These are phyloP conservation scores for Orychophragmus violaceus DNA, from an alignment of 345 rosid genomes.

Conservation along the genomic window DNA sequence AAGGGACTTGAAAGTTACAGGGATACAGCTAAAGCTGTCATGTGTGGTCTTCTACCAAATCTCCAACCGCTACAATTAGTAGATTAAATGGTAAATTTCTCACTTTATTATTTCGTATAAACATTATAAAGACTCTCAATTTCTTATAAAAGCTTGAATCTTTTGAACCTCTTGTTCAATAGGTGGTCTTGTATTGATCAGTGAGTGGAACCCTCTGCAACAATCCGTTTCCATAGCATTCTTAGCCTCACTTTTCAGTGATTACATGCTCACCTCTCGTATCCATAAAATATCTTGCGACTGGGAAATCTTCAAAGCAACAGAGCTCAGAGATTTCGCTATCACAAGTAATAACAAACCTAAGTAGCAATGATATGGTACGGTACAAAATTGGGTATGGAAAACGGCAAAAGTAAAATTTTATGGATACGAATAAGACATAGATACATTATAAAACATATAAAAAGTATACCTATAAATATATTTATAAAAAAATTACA, in stretches of 20 bases:
- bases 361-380: too few species aligned
- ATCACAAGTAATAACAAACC: slow-evolving; percentile 57
- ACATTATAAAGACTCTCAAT: too few species aligned
- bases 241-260: slow-evolving; percentile 79
- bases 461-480: too few species aligned
- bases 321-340: slow-evolving; percentile 84
- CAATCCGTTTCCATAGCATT: slow-evolving; percentile 91
- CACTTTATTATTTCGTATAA: too few species aligned
- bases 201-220: slow-evolving; percentile 82
- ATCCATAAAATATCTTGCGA: slow-evolving; percentile 58
- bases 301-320: slow-evolving; percentile 62
- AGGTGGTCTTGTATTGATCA: slow-evolving; percentile 95
- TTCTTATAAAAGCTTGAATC: too few species aligned
- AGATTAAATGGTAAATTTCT: slow-evolving; percentile 60
- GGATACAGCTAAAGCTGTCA: slow-evolving; percentile 84
- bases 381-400: too few species aligned
- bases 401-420: too few species aligned
- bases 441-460: too few species aligned
- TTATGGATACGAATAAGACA: too few species aligned
- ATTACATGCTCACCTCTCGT: slow-evolving; percentile 87
- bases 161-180: background rate
- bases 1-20: slow-evolving; percentile 58
- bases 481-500: too few species aligned
- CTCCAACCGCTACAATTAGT: slow-evolving; percentile 83
- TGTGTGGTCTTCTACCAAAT: slow-evolving; percentile 85